Evolutionary conservation across 1,284 basidiomycete species (phyloP), one percentile per base, ranked within the genome.

Genomic region (Puccinia brachypodii): DNA sequence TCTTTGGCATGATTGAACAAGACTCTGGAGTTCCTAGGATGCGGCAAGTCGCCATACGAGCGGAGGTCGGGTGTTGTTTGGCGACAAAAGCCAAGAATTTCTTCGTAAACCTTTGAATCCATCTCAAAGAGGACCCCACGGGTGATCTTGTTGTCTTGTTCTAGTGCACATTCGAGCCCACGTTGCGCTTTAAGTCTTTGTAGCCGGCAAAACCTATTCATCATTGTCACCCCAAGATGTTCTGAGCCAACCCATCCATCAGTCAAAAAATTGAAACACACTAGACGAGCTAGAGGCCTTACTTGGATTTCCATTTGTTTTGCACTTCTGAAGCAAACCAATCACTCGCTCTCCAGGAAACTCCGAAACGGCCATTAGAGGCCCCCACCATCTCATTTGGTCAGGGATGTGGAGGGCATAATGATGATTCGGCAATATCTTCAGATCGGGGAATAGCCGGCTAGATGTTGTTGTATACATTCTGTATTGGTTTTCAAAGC

Each of bases 381-480:
- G 77, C 28, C 83, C 83, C 83, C 83, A 83, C 76, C 71, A 75
- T 53, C 11, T 14, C 28, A 80, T 25, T 66, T 82, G 83, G 19
- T 44, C 25, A 3, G 83, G 53, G 33, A 83, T 80, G 47, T 83
- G 83, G 4, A 75, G 56, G 11, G 74, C 76, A 50, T 80, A 83
- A 56, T 83, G 83, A 68, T 83, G 83, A 71, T 83, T 83, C 25
- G 77, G 82, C 44, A 72, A 40, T 9, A 71, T 53, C 22, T 72
- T 77, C 16, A 50, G 76, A 13, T 69, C n/a, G 0, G 60, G 56
- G 25, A 60, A 81, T 14, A 82, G 42, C 3, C 19, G 6, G 22
- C 22, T 47, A 44, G 77, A 62, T 31, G 75, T 77, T 58, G 2
- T 36, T 31, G 40, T 40, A 66, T 81, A 83, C 9, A 81, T 38